These are phyloP conservation scores for Acanthamoeba lenticulata DNA, from an alignment of 208 protist species.

Conservation along the genomic window DNA sequence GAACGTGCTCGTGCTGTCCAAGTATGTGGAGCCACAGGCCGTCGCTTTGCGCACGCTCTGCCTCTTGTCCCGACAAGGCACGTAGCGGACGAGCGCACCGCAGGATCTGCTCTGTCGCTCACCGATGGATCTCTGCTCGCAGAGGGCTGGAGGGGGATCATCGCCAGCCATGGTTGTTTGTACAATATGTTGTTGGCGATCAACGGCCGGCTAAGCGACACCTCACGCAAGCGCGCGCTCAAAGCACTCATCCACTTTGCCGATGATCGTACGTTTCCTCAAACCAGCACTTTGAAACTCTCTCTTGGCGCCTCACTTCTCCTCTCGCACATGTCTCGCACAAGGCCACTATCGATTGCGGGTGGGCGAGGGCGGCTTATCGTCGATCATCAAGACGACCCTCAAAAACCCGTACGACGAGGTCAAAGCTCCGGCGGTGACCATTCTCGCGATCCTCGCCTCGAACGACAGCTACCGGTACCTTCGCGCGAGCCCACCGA, in stretches of 20 bases:
- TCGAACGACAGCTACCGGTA: constrained; percentile 47
- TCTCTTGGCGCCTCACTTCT: background rate
- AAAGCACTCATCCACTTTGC: background rate
- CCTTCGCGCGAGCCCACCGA: too few species aligned
- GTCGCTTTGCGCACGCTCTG: background rate
- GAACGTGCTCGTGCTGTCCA: background rate
- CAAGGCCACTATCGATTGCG: background rate
- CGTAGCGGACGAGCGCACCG: background rate
- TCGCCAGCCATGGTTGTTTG: background rate
- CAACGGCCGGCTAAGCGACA: constrained; percentile 13
- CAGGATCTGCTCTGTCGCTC: background rate
- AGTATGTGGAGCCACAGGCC: background rate
- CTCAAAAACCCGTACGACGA: constrained; percentile 12
- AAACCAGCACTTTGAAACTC: too few species aligned
- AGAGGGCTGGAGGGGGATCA: background rate
- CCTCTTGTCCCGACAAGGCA: background rate
- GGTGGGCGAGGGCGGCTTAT: background rate
- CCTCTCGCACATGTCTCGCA: background rate
- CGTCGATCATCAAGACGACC: constrained; percentile 11
- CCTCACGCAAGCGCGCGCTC: constrained; percentile 4
- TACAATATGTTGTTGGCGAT: background rate
- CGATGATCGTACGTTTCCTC: background rate
- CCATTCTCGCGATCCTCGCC: constrained; percentile 11
- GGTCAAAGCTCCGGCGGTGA: constrained; percentile 16
- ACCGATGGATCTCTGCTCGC: background rate